Percentiles rank a stretch among this genome's conserved stretches.
phyloP scores from a whole-genome alignment of 768 basidiomycete species.

The Trametes meyenii region DNA sequence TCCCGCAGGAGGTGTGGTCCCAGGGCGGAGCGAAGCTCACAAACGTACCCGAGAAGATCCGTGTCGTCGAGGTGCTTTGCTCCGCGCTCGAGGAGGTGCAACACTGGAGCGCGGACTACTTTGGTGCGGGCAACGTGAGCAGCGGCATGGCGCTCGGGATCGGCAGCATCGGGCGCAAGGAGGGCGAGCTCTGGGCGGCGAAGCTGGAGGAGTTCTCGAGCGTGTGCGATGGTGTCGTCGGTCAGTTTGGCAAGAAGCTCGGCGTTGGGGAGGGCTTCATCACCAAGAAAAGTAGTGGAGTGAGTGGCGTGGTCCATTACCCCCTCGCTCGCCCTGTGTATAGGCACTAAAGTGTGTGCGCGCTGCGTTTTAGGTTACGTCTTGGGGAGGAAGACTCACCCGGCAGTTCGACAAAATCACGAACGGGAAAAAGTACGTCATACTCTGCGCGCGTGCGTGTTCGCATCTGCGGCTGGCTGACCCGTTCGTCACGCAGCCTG shows the following conservation, averaged over 20 bases:
- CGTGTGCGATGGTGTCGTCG: constrained; percentile 78
- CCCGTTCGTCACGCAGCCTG: constrained; percentile 50
- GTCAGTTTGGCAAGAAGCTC: constrained; percentile 84
- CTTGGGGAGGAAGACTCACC: constrained; percentile 75
- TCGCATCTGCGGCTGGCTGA: constrained; percentile 3
- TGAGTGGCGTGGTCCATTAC: constrained; percentile 36
- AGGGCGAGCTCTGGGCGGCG: constrained; percentile 76
- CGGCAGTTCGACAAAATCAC: constrained; percentile 83
- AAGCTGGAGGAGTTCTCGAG: constrained; percentile 81
- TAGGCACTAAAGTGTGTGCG: neutral
- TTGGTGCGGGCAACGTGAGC: constrained; percentile 79
- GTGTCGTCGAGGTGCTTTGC: constrained; percentile 78
- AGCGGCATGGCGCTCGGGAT: constrained; percentile 75
- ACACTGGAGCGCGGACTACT: constrained; percentile 67
- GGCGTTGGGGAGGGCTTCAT: constrained; percentile 88
- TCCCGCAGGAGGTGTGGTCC: constrained; percentile 90
- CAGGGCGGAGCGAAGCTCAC: constrained; percentile 85
- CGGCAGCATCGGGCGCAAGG: constrained; percentile 73
- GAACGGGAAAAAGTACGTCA: constrained; percentile 82
- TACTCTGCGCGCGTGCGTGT: neutral
- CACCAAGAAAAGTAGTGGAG: constrained; percentile 72
- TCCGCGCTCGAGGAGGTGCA: constrained; percentile 82
- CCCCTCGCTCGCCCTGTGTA: neutral
- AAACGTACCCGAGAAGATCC: constrained; percentile 83
- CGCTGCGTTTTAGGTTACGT: constrained; percentile 44